These are phyloP conservation scores for Lyophyllum shimeji DNA, from an alignment of 768 basidiomycete genomes.

Conservation along the genomic window DNA sequence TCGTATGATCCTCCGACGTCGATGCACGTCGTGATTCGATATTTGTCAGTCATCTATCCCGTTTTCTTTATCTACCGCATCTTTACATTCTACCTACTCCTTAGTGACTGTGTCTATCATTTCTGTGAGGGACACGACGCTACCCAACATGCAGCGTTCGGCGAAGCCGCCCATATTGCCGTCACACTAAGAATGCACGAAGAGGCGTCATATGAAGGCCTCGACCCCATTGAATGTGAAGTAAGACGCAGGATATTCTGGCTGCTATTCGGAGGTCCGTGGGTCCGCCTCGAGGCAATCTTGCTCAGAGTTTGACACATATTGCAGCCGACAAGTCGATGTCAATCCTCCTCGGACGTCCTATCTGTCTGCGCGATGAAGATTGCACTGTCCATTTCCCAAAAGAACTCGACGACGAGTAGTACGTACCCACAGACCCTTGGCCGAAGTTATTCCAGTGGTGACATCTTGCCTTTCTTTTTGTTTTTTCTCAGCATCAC, in stretches of 20 bases:
- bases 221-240: slow-evolving; percentile 87
- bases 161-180: slow-evolving; percentile 83
- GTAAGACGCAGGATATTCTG: slow-evolving; percentile 86
- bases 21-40: slow-evolving; percentile 84
- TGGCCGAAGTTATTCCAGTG: slow-evolving; percentile 30
- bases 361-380: slow-evolving; percentile 85
- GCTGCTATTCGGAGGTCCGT: slow-evolving; percentile 83
- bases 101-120: slow-evolving; percentile 81
- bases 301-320: slow-evolving; percentile 6
- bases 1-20: slow-evolving; percentile 84
- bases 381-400: slow-evolving; percentile 90
- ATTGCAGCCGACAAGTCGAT: slow-evolving; percentile 82
- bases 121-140: slow-evolving; percentile 88
- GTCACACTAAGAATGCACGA: slow-evolving; percentile 84
- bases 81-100: slow-evolving; percentile 10
- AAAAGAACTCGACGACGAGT: slow-evolving; percentile 86
- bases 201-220: slow-evolving; percentile 76
- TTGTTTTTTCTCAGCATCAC: slow-evolving; percentile 59
- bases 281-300: background rate
- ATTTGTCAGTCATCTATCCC: slow-evolving; percentile 60
- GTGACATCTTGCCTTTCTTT: slow-evolving; percentile 15
- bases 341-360: slow-evolving; percentile 81
- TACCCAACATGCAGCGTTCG: slow-evolving; percentile 85
- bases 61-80: background rate
- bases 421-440: slow-evolving; percentile 49